Evolutionary conservation across 306 rosid genomes (phyloP), one percentile per base, ranked within the genome.

Genomic region (Cicer arietinum): DNA sequence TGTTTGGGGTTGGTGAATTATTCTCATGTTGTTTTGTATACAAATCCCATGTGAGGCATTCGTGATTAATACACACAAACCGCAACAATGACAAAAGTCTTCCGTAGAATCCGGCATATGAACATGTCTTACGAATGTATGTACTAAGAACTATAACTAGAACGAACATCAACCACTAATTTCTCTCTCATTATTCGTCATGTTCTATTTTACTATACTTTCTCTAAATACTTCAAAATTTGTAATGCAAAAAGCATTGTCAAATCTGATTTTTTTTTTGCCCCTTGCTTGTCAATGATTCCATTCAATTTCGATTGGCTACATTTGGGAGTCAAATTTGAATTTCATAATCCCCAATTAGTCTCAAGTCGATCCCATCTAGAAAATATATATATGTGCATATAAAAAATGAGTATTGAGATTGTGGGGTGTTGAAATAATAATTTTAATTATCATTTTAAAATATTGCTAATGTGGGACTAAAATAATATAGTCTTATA

Each of bases 21-120:
- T 88, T 85, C 82, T 35, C 10, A 60, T 60, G 66, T 59, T 46
- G 41, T 16, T 48, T 48, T 69, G 71, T 84, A 41, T 84, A 83
- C 76, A 73, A 76, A 80, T 41, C 82, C 87, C 94, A 90, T 92
- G 94, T 89, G 96, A 88, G 77, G 56, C 12, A 53, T 57, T 58
- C 5, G 56, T 43, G 73, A 76, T 74, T 83, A 85, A 75, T 78
- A 43, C 5, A 14, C 4, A 72, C 6, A 37, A 82, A 16, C 16
- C 25, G 53, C 16, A 37, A 77, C 39, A 79, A 69, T 60, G 84
- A 83, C 85, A 77, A 77, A 81, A 77, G 73, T 81, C 71, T 73
- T 22, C 91, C 90, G 76, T 72, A 84, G 40, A 90, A 82, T 85
- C 88, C 88, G 91, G 89, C 74, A 39, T 42, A n/a, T 0, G 67